Base-by-base conservation (phyloP, 768 basidiomycete genomes). In the Hypsizygus marmoreus region DNA sequence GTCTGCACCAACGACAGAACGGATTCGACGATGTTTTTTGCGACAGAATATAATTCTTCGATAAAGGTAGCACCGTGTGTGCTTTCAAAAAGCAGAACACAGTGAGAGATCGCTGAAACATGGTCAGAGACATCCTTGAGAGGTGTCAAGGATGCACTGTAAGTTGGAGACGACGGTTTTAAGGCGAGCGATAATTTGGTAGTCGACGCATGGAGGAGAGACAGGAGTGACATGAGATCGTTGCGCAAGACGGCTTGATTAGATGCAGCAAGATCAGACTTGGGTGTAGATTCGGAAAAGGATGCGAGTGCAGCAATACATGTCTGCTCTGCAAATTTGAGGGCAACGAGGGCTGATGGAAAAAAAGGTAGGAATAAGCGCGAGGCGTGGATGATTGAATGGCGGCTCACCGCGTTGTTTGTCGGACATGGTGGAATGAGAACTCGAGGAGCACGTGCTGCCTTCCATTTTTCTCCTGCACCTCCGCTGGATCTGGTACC, bases 181-280 rank as follows among this genome's bases (percentile, higher is more conserved):
- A 86, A 71, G 1, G 77, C 71, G 25, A 89, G 73, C 4, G 86
- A 71, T 19, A 86, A 61, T 56, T 84, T 87, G 14, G 84, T 87
- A 4, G 76, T 66, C 23, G 75, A 65, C 16, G 68, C 62, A 60
- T 84, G 70, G n/a, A 87, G 57, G 50, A 86, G 71, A 4, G 79
- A 68, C 34, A 87, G 70, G 26, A 88, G 64, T 2, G 81, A 75
- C 16, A 80, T 46, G 13, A 84, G 63, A 57, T 89, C 87, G 25
- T 72, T 71, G 51, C 70, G 75, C 35, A 88, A 53, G 44, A 74
- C 59, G 4, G 62, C 19, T 25, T 77, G 62, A 20, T 65, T 52
- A 33, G 50, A 52, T 45, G 70, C 58, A 3, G 63, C 33, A 19
- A 77, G 59, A 25, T 65, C 49, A 36, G 49, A 40, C 58, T 55